phyloP scores from a whole-genome alignment of 345 rosid genomes.

The Corchorus olitorius region DNA sequence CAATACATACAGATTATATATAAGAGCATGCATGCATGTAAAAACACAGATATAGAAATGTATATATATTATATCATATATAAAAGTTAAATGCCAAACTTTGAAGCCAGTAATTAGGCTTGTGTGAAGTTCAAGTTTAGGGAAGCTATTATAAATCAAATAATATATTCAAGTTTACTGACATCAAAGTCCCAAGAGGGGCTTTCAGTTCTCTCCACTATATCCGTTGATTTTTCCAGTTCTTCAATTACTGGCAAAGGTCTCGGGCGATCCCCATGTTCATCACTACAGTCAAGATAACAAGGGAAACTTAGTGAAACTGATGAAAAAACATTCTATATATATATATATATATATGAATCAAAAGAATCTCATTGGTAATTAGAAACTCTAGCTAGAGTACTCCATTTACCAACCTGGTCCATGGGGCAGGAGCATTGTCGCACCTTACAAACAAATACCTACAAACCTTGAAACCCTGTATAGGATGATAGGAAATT shows the following conservation, averaged over 20 bases:
- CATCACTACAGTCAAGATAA: constrained; percentile 29
- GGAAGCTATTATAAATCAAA: neutral
- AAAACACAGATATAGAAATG: no score
- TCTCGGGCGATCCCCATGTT: constrained; percentile 57
- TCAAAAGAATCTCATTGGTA: neutral
- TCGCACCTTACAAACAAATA: constrained; percentile 67
- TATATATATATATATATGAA: neutral
- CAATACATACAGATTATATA: neutral
- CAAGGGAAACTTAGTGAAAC: neutral
- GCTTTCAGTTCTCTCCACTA: constrained; percentile 44
- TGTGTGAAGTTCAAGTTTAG: neutral
- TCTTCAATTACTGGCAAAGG: constrained; percentile 51
- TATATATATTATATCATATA: neutral
- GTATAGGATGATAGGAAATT: neutral
- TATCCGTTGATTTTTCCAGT: constrained; percentile 40
- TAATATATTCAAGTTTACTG: constrained; percentile 1
- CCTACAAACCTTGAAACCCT: constrained; percentile 60
- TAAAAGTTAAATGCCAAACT: neutral
- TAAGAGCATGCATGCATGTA: neutral
- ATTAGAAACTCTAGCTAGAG: neutral
- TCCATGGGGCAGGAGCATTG: constrained; percentile 76
- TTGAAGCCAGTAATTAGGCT: neutral
- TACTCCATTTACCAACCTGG: constrained; percentile 37
- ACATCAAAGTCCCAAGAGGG: constrained; percentile 63
- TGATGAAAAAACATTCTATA: neutral